Conservation (phyloP, 352 stramenopile species). For the Globisporangium takayamanum region DNA sequence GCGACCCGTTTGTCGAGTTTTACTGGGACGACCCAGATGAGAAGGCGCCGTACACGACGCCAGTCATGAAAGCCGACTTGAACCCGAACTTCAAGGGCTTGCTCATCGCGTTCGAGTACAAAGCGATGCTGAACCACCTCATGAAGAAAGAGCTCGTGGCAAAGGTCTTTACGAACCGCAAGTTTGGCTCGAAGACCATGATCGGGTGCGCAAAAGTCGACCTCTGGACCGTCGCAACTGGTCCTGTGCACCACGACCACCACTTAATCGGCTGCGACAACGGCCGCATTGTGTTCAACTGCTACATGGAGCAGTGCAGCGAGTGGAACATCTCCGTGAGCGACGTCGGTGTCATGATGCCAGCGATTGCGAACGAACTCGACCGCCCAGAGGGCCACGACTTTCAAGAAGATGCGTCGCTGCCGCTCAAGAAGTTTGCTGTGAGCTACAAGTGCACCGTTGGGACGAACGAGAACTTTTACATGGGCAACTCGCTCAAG, state of each 20-base stretch:
- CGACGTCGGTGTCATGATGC: constrained; percentile 87
- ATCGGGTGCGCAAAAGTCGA: constrained; percentile 77
- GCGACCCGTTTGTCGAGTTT: constrained; percentile 85
- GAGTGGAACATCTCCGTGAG: constrained; percentile 88
- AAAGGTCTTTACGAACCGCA: constrained; percentile 82
- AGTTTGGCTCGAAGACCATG: constrained; percentile 69
- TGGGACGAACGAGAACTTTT: constrained; percentile 81
- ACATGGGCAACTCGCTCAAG: constrained; percentile 81
- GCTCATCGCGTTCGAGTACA: constrained; percentile 85
- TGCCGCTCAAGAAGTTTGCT: constrained; percentile 85
- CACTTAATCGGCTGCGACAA: constrained; percentile 83
- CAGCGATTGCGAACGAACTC: constrained; percentile 82
- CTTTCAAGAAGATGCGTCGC: constrained; percentile 85
- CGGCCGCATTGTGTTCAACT: constrained; percentile 86
- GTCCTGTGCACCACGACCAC: constrained; percentile 84
- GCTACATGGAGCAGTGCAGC: constrained; percentile 89
- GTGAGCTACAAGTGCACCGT: constrained; percentile 90
- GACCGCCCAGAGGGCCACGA: constrained; percentile 84
- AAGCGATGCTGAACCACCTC: constrained; percentile 48
- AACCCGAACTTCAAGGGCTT: constrained; percentile 88
- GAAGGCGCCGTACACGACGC: constrained; percentile 64
- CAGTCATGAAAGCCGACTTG: constrained; percentile 80
- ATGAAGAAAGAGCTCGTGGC: constrained; percentile 53
- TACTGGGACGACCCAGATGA: constrained; percentile 77
- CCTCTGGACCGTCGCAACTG: constrained; percentile 75